A percentile compares a stretch with the other conserved stretches of the same genome.
Conservation (phyloP, 1,284 basidiomycete genomes). For the Malassezia sp. region DNA sequence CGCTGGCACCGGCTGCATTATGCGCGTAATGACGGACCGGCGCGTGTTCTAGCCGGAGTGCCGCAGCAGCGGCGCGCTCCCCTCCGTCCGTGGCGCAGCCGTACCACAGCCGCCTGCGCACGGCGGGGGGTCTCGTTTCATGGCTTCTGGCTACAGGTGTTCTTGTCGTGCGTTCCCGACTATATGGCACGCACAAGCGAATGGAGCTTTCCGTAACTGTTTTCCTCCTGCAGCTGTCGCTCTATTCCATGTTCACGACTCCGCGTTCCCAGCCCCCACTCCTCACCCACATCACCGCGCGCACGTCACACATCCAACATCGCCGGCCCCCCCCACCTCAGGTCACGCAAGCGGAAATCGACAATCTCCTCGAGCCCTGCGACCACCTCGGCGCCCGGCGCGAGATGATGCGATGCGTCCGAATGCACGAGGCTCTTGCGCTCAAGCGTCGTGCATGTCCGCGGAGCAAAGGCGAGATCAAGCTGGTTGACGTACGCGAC, state of each 20-base stretch:
- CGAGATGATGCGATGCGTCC: slow-evolving; percentile 33
- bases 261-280: no score
- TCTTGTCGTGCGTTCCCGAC: no score
- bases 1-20: slow-evolving; percentile 90
- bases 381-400: slow-evolving; percentile 23
- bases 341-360: slow-evolving; percentile 27
- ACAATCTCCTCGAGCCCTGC: slow-evolving; percentile 35
- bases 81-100: no score
- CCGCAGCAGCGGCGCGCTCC: no score
- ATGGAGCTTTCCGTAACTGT: no score
- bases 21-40: slow-evolving; percentile 91
- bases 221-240: no score
- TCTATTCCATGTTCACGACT: no score
- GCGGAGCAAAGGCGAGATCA: slow-evolving; percentile 40
- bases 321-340: slow-evolving; percentile 25
- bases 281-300: no score
- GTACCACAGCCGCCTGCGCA: no score
- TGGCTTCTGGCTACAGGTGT: no score
- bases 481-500: slow-evolving; percentile 37
- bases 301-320: slow-evolving; percentile 16
- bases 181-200: no score
- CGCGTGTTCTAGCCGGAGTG: slow-evolving; percentile 54
- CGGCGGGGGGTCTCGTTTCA: no score
- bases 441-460: slow-evolving; percentile 37
- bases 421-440: slow-evolving; percentile 25